A percentile compares a stretch with the other conserved stretches of the same genome.
These are phyloP conservation scores for Ophiostoma tasmaniense DNA, from an alignment of 2,329 filamentous ascomycete genomes.

Conservation along the genomic window DNA sequence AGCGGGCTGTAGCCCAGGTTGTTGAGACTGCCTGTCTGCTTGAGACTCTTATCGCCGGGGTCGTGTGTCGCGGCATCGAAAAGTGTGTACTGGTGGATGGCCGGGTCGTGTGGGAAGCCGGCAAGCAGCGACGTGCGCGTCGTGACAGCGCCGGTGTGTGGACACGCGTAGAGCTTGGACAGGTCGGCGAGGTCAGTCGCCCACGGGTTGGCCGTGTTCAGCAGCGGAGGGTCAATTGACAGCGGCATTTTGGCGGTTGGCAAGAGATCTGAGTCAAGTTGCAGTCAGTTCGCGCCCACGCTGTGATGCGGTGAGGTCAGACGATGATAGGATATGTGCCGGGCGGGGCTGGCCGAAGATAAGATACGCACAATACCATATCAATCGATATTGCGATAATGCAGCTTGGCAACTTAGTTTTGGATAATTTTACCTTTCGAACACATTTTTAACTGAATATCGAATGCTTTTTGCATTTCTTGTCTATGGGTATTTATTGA, in stretches of 20 bases:
- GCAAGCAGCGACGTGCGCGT: slow-evolving; percentile 59
- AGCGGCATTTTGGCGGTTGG: slow-evolving; percentile 37
- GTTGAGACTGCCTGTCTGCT: slow-evolving; percentile 49
- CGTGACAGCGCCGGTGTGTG: slow-evolving; percentile 63
- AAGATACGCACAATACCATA: slow-evolving; percentile 18
- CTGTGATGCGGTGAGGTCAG: neutral
- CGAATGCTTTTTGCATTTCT: no score
- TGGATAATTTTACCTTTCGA: no score
- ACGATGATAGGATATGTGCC: neutral
- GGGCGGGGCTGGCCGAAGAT: slow-evolving; percentile 22
- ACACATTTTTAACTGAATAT: no score
- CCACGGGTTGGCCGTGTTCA: slow-evolving; percentile 72
- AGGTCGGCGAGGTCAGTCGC: slow-evolving; percentile 59
- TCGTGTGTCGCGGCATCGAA: slow-evolving; percentile 38
- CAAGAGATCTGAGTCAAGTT: neutral
- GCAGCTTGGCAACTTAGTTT: no score
- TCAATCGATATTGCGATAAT: neutral
- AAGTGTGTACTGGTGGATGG: slow-evolving; percentile 57
- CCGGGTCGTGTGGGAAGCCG: slow-evolving; percentile 55
- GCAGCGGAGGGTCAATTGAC: slow-evolving; percentile 52
- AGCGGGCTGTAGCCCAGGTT: slow-evolving; percentile 67
- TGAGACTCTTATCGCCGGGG: slow-evolving; percentile 18
- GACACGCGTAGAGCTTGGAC: slow-evolving; percentile 48
- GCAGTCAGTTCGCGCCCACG: no score
- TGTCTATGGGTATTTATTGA: neutral